Evolutionary conservation across 108 stramenopile genomes (phyloP).

Genomic region (Nitzschia sp.): DNA sequence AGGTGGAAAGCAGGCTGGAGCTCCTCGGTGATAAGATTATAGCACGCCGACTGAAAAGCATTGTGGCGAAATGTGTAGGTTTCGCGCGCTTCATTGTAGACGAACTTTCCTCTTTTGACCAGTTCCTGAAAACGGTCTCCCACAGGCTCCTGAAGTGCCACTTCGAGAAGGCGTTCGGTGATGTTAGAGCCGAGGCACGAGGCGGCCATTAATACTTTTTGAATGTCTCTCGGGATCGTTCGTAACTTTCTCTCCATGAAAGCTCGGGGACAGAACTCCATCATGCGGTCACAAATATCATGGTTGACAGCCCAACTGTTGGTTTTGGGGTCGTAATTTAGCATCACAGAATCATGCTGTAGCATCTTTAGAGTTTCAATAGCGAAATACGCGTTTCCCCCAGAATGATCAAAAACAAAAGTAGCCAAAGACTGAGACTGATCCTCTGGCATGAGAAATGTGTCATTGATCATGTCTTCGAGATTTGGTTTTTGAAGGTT

Average conservation of each 20-base stretch:
- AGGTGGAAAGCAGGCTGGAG: slow-evolving; percentile 43
- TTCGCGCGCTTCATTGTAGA: slow-evolving; percentile 5
- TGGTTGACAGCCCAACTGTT: slow-evolving; percentile 4
- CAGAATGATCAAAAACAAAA: slow-evolving; percentile 22
- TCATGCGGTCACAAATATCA: not conserved
- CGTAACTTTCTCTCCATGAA: slow-evolving; percentile 6
- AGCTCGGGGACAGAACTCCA: not conserved
- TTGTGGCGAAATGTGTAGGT: slow-evolving; percentile 31
- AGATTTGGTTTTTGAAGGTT: slow-evolving; percentile 5
- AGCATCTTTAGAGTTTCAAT: slow-evolving; percentile 31
- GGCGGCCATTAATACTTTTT: slow-evolving; percentile 35
- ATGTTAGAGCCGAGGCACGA: slow-evolving; percentile 35
- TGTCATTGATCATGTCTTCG: slow-evolving; percentile 13
- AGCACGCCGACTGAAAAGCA: slow-evolving; percentile 42
- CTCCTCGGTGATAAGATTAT: slow-evolving; percentile 39
- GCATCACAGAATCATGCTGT: slow-evolving; percentile 10
- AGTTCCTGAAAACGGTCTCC: slow-evolving; percentile 14
- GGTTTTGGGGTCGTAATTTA: slow-evolving; percentile 6
- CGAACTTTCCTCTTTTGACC: slow-evolving; percentile 15
- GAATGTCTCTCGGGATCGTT: slow-evolving; percentile 20
- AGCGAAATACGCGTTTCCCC: slow-evolving; percentile 44
- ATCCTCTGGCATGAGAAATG: slow-evolving; percentile 4
- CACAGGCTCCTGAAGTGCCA: slow-evolving; percentile 6
- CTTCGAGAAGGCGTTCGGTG: slow-evolving; percentile 7
- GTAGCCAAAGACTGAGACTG: slow-evolving; percentile 10